phyloP scores from a whole-genome alignment of 1,139 yeast species.

The Candida neerlandica region DNA sequence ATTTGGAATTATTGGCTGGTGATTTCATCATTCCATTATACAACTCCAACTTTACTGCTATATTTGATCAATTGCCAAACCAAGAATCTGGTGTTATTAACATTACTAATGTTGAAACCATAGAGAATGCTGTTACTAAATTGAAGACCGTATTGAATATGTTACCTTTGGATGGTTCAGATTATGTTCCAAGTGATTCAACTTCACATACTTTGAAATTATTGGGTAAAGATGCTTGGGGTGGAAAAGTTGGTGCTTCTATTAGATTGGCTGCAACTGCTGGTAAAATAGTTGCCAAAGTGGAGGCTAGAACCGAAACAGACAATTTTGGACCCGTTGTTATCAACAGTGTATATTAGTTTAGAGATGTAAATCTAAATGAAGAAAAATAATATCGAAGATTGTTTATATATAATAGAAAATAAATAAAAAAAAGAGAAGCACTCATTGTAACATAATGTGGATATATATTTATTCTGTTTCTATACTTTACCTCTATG shows the following conservation, averaged over 20 bases:
- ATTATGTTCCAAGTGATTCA: constrained; percentile 61
- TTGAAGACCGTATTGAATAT: constrained; percentile 67
- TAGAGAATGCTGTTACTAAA: constrained; percentile 42
- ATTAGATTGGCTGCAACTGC: constrained; percentile 75
- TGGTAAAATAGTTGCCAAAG: constrained; percentile 74
- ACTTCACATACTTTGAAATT: constrained; percentile 75
- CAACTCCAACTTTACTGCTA: constrained; percentile 72
- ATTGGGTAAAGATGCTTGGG: constrained; percentile 79
- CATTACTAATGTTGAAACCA: constrained; percentile 34
- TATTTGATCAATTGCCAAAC: constrained; percentile 68
- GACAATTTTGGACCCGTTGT: constrained; percentile 50
- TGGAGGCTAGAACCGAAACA: constrained; percentile 68
- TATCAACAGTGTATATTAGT: constrained; percentile 38
- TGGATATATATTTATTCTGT: not conserved
- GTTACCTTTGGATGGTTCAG: constrained; percentile 82
- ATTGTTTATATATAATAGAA: not conserved
- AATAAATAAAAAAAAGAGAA: too few species aligned
- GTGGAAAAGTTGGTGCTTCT: constrained; percentile 68
- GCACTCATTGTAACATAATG: too few species aligned
- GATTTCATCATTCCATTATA: constrained; percentile 81
- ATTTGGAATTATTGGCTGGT: constrained; percentile 73
- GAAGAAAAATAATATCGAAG: not conserved
- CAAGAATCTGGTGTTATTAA: constrained; percentile 36
- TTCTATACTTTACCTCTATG: constrained; percentile 5
- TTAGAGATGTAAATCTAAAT: not conserved